Percentiles rank a stretch among this genome's conserved stretches.
Conservation (phyloP, 75 land plant species). For the Selaginella tamariscina region DNA sequence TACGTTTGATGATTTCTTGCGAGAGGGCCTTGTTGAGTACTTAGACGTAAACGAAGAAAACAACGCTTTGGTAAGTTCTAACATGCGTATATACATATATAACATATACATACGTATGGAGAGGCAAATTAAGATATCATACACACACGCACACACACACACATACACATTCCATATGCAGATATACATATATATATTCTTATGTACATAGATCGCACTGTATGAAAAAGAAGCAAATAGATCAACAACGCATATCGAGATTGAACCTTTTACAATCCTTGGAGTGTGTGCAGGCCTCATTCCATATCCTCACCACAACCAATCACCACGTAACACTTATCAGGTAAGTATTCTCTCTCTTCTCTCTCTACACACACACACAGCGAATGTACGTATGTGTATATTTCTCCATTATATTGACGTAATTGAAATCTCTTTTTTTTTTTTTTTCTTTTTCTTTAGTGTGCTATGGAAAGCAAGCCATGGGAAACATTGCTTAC, state of each 20-base stretch:
- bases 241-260: slow-evolving; percentile 79
- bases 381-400: too few relatives aligned
- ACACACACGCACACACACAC: too few relatives aligned
- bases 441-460: slow-evolving; percentile 1
- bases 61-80: slow-evolving; percentile 89
- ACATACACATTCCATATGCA: too few relatives aligned
- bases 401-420: too few relatives aligned
- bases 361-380: too few relatives aligned
- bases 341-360: slow-evolving; percentile 41
- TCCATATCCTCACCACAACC: slow-evolving; percentile 97
- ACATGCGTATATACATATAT: too few relatives aligned
- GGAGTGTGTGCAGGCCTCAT: slow-evolving; percentile 95
- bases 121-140: too few relatives aligned
- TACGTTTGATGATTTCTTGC: slow-evolving; percentile 75
- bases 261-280: slow-evolving; percentile 92
- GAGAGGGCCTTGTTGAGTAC: slow-evolving; percentile 88
- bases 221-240: slow-evolving; percentile 60
- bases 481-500: slow-evolving; percentile 98
- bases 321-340: slow-evolving; percentile 96
- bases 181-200: too few relatives aligned
- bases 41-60: slow-evolving; percentile 98
- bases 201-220: slow-evolving; percentile 62
- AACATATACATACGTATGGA: too few relatives aligned
- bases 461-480: slow-evolving; percentile 99
- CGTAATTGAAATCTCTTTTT: too few relatives aligned